A percentile compares a stretch with the other conserved stretches of the same genome.
These are phyloP conservation scores for Phialemonium atrogriseum DNA, from an alignment of 2,329 filamentous ascomycete species.

Conservation along the genomic window DNA sequence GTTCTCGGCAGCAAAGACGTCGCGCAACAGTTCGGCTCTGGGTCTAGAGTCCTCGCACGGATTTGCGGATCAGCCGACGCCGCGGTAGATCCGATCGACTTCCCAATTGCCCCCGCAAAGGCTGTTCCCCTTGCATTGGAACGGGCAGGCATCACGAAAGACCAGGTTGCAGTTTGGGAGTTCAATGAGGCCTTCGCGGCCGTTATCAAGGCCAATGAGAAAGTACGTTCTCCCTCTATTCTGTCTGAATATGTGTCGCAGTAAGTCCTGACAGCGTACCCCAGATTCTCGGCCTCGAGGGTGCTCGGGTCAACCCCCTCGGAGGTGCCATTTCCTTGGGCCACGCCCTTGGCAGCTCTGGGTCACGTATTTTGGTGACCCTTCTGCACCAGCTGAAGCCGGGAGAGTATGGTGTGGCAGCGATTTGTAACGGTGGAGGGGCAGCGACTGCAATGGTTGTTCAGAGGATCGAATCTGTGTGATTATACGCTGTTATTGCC, in stretches of 20 bases:
- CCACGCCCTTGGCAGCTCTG: constrained; percentile 88
- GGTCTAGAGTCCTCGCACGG: constrained; percentile 75
- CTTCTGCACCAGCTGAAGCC: constrained; percentile 84
- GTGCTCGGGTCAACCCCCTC: constrained; percentile 74
- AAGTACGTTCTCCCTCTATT: constrained; percentile 39
- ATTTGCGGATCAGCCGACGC: constrained; percentile 85
- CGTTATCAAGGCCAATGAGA: constrained; percentile 89
- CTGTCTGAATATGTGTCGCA: neutral
- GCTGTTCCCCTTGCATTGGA: constrained; percentile 85
- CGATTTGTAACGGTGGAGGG: constrained; percentile 95
- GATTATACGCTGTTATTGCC: too few relatives aligned
- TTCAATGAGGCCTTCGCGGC: constrained; percentile 98
- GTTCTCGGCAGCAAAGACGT: constrained; percentile 76
- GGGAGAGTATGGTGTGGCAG: constrained; percentile 89
- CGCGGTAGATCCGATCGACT: constrained; percentile 84
- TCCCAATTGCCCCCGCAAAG: constrained; percentile 85
- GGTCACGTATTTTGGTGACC: constrained; percentile 82
- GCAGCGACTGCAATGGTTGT: constrained; percentile 88
- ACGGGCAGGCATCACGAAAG: constrained; percentile 81
- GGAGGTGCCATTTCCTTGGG: constrained; percentile 89
- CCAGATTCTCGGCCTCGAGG: constrained; percentile 73
- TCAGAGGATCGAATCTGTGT: constrained; percentile 63
- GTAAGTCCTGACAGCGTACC: constrained; percentile 9
- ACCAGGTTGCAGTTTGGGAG: constrained; percentile 92
- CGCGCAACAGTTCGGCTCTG: constrained; percentile 68